Evolutionary conservation across 177 flowering plant species (phyloP).

Genomic region (Telopea speciosissima): DNA sequence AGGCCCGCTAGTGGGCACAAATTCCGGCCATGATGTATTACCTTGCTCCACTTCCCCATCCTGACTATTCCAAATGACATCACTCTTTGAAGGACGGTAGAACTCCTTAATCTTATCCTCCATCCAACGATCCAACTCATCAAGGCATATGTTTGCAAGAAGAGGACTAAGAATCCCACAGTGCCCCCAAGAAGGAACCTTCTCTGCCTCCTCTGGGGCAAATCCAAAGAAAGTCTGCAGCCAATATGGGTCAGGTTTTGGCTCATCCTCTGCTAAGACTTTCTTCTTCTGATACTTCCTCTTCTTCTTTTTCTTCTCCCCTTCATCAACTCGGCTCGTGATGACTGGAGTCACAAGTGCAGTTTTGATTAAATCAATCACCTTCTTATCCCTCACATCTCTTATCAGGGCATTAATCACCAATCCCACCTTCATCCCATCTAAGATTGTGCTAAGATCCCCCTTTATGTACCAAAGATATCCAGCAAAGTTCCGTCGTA

Average conservation of each 20-base stretch:
- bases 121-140: constrained; percentile 91
- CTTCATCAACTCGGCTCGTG: constrained; percentile 43
- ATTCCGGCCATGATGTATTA: constrained; percentile 98
- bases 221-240: constrained; percentile 79
- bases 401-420: constrained; percentile 78
- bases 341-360: constrained; percentile 83
- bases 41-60: constrained; percentile 87
- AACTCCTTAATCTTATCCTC: constrained; percentile 82
- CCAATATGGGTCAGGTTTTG: constrained; percentile 99
- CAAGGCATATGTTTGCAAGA: constrained; percentile 69
- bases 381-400: constrained; percentile 85
- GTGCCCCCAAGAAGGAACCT: constrained; percentile 87
- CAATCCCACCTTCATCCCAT: constrained; percentile 89
- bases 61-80: constrained; percentile 88
- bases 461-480: constrained; percentile 91
- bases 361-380: constrained; percentile 71
- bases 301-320: constrained; percentile 53
- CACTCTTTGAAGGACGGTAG: constrained; percentile 75
- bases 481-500: constrained; percentile 82
- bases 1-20: constrained; percentile 71
- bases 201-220: constrained; percentile 95
- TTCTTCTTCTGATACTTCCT: constrained; percentile 93
- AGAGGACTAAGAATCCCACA: constrained; percentile 90
- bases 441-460: constrained; percentile 80
- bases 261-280: constrained; percentile 90